Conservation (phyloP, 768 basidiomycete species). For the Lentinula detonsa region DNA sequence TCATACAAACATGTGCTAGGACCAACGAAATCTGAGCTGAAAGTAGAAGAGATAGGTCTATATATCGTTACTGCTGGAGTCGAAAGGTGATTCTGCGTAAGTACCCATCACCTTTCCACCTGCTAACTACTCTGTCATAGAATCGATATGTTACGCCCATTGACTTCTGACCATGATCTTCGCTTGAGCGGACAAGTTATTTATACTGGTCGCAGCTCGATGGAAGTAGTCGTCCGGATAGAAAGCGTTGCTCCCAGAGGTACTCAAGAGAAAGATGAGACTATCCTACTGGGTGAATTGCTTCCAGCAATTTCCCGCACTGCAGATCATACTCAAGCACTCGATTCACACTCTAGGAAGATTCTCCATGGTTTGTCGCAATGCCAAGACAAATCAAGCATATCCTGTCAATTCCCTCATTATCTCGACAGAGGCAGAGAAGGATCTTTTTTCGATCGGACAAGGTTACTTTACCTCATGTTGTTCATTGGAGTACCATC, state of each 20-base stretch:
- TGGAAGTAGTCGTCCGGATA: constrained; percentile 87
- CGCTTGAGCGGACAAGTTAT: constrained; percentile 78
- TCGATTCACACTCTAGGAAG: constrained; percentile 43
- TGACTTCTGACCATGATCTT: constrained; percentile 60
- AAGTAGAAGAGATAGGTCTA: constrained; percentile 58
- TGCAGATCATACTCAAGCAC: background rate
- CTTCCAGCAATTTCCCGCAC: background rate
- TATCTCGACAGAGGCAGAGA: constrained; percentile 57
- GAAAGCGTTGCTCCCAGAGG: constrained; percentile 43
- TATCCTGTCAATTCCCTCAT: constrained; percentile 57
- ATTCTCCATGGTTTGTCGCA: constrained; percentile 87
- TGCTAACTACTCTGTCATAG: constrained; percentile 22
- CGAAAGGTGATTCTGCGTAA: constrained; percentile 45
- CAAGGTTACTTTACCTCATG: constrained; percentile 37
- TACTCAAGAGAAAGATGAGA: constrained; percentile 37
- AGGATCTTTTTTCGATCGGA: constrained; percentile 56
- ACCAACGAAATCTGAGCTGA: constrained; percentile 49
- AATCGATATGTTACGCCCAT: constrained; percentile 58
- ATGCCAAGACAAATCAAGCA: constrained; percentile 60
- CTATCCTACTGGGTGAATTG: constrained; percentile 56
- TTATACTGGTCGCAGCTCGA: constrained; percentile 68
- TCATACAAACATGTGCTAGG: constrained; percentile 80
- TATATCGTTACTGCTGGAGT: constrained; percentile 84
- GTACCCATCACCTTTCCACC: background rate
- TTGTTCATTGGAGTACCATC: background rate